Base-by-base conservation (phyloP, 1,139 yeast genomes). In the Kodamaea plutei region DNA sequence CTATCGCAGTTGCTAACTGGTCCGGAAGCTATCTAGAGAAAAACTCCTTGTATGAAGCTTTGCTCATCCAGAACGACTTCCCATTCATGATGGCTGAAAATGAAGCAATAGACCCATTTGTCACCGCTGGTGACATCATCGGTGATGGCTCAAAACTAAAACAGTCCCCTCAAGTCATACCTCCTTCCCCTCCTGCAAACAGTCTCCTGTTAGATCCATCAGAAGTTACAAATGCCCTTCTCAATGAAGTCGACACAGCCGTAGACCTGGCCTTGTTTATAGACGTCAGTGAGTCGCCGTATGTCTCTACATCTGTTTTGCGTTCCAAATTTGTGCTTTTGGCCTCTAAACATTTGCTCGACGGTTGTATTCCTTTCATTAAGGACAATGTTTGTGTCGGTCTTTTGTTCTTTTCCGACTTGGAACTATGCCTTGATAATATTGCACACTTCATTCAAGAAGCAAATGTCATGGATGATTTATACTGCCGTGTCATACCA, bases 1-100 rank as follows among this genome's bases (percentile, higher is more conserved):
- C 80, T 2, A 73, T 76, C 26, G 67, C 79, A 8, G 75, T 72
- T 10, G 70, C 81, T 2, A 74, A 75, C 45, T 73, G 80, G 79
- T 64, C 73, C 15, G 81, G 80, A 3, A 63, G 68, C 23, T 56
- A 72, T 5, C 53, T 76, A 23, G 81, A 76, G 43, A 73, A 71
- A 14, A 58, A 61, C 37, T 72, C 79, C 6, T 48, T 76, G 7
- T 76, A 76, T 40, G 82, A 74, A 43, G 55, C 69, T 6, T 48
- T 75, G 23, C 61, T 76, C 32, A 56, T 62, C 26, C 60, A 61
- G 33, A 75, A 74, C 45, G 73, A 73, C 38, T 75, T 70, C 43
- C 83, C 83, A 4, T 76, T 73, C 42, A 58, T 76, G 60, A 55
- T 58, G 35, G 61, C 55, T 25, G 72, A 48, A 51, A 62, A 47